A percentile compares a stretch with the other conserved stretches of the same genome.
Evolutionary conservation across 2,329 filamentous ascomycete species (phyloP).

Genomic region (Tolypocladium amazonense): DNA sequence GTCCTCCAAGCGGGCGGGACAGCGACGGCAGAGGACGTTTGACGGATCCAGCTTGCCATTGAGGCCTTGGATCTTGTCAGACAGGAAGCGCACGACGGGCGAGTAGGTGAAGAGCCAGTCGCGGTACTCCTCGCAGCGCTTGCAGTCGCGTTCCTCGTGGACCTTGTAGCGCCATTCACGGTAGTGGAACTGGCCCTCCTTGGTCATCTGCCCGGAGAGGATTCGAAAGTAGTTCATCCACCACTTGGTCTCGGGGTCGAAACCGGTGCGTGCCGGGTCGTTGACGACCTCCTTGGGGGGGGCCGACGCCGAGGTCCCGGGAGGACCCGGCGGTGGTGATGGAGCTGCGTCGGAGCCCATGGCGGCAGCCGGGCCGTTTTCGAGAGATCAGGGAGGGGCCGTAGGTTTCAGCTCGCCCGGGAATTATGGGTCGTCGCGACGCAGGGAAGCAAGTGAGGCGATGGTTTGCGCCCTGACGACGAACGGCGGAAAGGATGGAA

Average conservation of each 20-base stretch:
- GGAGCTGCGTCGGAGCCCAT: slow-evolving; percentile 6
- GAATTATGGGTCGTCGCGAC: not conserved
- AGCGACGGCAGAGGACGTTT: slow-evolving; percentile 78
- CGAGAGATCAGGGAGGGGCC: not conserved
- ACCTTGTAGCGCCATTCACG: slow-evolving; percentile 64
- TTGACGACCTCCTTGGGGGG: slow-evolving; percentile 34
- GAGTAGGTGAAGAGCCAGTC: slow-evolving; percentile 79
- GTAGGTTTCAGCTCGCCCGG: not conserved
- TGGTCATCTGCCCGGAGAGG: slow-evolving; percentile 61
- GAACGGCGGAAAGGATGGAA: not conserved
- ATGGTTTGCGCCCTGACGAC: not conserved
- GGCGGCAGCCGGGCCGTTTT: not conserved
- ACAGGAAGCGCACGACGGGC: slow-evolving; percentile 78
- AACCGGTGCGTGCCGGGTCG: slow-evolving; percentile 50
- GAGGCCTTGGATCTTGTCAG: slow-evolving; percentile 67
- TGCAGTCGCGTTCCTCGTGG: slow-evolving; percentile 70
- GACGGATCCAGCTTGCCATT: slow-evolving; percentile 62
- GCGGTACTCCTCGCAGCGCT: slow-evolving; percentile 68
- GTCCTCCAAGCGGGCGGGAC: slow-evolving; percentile 47
- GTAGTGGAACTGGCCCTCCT: slow-evolving; percentile 62
- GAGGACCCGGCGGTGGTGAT: slow-evolving; percentile 7
- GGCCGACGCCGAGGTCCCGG: slow-evolving; percentile 2
- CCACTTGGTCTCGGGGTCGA: slow-evolving; percentile 48
- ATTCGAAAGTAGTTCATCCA: slow-evolving; percentile 86
- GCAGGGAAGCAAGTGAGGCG: not conserved